phyloP scores from a whole-genome alignment of 768 basidiomycete genomes.

The Hypholoma fasciculare region DNA sequence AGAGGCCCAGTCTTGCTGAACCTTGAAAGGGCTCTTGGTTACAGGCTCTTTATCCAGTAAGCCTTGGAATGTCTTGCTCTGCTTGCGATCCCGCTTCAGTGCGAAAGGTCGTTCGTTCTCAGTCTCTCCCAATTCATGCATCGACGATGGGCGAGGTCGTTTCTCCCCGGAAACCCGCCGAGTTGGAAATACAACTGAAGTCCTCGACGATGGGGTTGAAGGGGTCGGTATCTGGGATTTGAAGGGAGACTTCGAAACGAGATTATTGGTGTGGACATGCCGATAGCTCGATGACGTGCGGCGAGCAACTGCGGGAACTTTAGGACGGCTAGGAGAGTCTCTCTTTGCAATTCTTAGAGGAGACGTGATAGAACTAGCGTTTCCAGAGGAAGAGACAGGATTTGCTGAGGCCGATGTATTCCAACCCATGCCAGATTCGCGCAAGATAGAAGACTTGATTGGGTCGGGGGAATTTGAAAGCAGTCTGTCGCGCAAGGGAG shows the following conservation, averaged over 20 bases:
- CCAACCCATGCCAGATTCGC: constrained; percentile 69
- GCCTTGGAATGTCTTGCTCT: constrained; percentile 73
- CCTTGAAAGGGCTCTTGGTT: constrained; percentile 78
- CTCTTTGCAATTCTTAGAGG: constrained; percentile 79
- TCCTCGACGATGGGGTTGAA: constrained; percentile 36
- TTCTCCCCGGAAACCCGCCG: constrained; percentile 76
- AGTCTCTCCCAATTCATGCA: constrained; percentile 65
- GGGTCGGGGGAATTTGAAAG: constrained; percentile 64
- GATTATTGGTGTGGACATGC: constrained; percentile 73
- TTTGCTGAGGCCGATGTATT: constrained; percentile 40
- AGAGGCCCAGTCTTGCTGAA: constrained; percentile 21
- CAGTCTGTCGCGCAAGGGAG: constrained; percentile 59
- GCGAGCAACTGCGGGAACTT: constrained; percentile 58
- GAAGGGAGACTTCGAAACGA: constrained; percentile 88
- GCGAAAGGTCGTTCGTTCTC: constrained; percentile 74
- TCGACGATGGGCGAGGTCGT: constrained; percentile 68
- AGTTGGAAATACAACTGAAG: constrained; percentile 35
- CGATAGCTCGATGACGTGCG: constrained; percentile 78
- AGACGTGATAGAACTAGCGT: constrained; percentile 45
- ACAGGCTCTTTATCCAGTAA: constrained; percentile 78
- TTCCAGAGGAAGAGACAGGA: constrained; percentile 30
- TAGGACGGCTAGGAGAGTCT: constrained; percentile 44
- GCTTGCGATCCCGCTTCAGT: constrained; percentile 69
- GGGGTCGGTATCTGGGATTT: constrained; percentile 63
- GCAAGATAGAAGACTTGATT: constrained; percentile 61